Evolutionary conservation across 805 yeast genomes (phyloP), one percentile per base, ranked within the genome.

Genomic region (Suhomyces canberraensis): DNA sequence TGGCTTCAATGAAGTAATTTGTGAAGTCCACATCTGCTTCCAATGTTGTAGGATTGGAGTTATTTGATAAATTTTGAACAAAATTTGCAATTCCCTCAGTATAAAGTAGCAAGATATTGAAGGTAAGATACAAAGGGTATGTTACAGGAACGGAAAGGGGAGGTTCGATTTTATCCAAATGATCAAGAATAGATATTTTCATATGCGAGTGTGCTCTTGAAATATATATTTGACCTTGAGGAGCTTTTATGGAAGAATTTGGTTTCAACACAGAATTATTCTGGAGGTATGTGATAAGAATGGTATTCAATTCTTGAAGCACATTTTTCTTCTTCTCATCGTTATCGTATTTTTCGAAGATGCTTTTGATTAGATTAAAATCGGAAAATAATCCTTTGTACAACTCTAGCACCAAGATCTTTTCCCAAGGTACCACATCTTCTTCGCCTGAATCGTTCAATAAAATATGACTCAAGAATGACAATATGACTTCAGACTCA

Each of bases 401-500:
- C 8, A 87, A 73, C 56, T 91, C 98, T 31, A 88, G 59, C 1
- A 89, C 76, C 11, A 89, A 56, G 2, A 79, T 71, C 42, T 79
- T 78, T 45, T 84, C 86, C 97, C 97, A 91, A 11, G 47, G 38
- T 1, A 39, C 22, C 11, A 33, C 31, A 15, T 30, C 35, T 26
- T 39, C 48, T 2, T 81, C 79, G 2, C 74, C 50, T 0, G 80
- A 71, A 4, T 77, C 79, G 22, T 69, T 66, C 1, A 81, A 69
- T n/a, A 86, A 52, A n/a, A 76, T 72, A 52, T 85, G 95, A 13
- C 84, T 85, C 22, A 89, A 59, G 17, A 84, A 66, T 0, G 95
- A 80, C 11, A 91, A 60, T 2, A 90, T 77, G 5, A 88, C 89
- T 51, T 89, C 96, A 17, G 85, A 71, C 57, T 91, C 97, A 21